phyloP scores from a whole-genome alignment of 176 grass and related monocot genomes.

The Avena sativa region DNA sequence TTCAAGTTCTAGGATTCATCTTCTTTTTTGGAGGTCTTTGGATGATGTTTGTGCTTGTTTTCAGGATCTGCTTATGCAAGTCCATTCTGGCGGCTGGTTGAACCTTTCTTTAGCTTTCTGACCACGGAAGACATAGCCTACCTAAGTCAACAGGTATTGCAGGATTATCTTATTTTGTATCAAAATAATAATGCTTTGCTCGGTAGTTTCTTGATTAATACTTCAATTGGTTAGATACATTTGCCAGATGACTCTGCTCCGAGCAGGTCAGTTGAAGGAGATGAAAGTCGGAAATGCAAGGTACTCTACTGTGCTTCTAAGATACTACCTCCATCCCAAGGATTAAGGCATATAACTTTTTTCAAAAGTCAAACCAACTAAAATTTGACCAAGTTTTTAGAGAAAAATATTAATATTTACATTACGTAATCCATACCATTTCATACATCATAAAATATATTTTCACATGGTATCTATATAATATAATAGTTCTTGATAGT shows the following conservation, averaged over 20 bases:
- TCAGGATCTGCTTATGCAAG: slow-evolving; percentile 51
- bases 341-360: too few species aligned
- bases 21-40: slow-evolving; percentile 13
- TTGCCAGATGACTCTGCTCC: slow-evolving; percentile 42
- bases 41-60: slow-evolving; percentile 45
- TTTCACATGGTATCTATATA: too few species aligned
- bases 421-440: too few species aligned
- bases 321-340: not conserved
- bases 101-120: slow-evolving; percentile 66
- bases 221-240: slow-evolving; percentile 61
- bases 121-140: slow-evolving; percentile 63
- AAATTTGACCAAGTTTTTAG: too few species aligned
- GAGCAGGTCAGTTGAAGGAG: slow-evolving; percentile 53
- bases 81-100: slow-evolving; percentile 60
- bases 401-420: too few species aligned
- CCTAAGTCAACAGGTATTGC: slow-evolving; percentile 64
- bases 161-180: slow-evolving; percentile 35
- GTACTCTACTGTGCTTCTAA: slow-evolving; percentile 39
- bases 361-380: too few species aligned
- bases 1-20: slow-evolving; percentile 23
- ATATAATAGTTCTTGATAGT: too few species aligned
- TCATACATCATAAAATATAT: too few species aligned
- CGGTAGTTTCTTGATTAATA: slow-evolving; percentile 42
- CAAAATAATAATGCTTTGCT: slow-evolving; percentile 23
- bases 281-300: slow-evolving; percentile 63